Conservation (phyloP, 805 yeast species). For the Candida endomychidarum region DNA sequence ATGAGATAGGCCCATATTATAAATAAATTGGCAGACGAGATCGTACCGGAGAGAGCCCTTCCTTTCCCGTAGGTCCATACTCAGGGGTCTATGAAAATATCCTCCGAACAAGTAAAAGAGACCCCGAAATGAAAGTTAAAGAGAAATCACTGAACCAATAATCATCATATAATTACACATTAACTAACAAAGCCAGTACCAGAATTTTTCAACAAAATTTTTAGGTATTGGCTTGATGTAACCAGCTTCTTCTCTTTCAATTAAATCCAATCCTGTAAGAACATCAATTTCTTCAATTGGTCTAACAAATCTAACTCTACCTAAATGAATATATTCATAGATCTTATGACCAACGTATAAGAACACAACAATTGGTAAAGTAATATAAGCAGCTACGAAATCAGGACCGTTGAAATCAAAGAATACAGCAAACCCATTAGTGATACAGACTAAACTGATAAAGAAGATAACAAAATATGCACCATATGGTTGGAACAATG, state of each 20-base stretch:
- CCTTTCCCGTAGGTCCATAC: too few species aligned
- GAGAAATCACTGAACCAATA: not conserved
- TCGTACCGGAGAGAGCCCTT: too few species aligned
- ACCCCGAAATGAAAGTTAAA: too few species aligned
- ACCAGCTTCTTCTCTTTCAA: conserved; percentile 52
- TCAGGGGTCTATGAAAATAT: too few species aligned
- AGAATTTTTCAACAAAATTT: conserved; percentile 42
- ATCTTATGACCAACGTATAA: conserved; percentile 60
- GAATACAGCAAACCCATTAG: conserved; percentile 75
- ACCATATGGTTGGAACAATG: conserved; percentile 56
- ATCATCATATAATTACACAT: not conserved
- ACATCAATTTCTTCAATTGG: conserved; percentile 63
- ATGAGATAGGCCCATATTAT: too few species aligned
- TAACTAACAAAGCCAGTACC: conserved; percentile 44
- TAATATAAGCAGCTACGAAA: conserved; percentile 72
- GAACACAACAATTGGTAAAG: conserved; percentile 54
- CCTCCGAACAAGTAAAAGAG: too few species aligned
- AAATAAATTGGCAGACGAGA: too few species aligned
- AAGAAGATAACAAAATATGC: conserved; percentile 54
- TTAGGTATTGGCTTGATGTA: conserved; percentile 38
- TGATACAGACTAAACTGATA: conserved; percentile 53
- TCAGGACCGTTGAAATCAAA: conserved; percentile 55
- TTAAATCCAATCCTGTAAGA: conserved; percentile 56
- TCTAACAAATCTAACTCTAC: conserved; percentile 37
- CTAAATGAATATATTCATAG: conserved; percentile 34